Evolutionary conservation across 169 alveolate genomes (phyloP).

Genomic region (Cryptosporidium ubiquitum): DNA sequence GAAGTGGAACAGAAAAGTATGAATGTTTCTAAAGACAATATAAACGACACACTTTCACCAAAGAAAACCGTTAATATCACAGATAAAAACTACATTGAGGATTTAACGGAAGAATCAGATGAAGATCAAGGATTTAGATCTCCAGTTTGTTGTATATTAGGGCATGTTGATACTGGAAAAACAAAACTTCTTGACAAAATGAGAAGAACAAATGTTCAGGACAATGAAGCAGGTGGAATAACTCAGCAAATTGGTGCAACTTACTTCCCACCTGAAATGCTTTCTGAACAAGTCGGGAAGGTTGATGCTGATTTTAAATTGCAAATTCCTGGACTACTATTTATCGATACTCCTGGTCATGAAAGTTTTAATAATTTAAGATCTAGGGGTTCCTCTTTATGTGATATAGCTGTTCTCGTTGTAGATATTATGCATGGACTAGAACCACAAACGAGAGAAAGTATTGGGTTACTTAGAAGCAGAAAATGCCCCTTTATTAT

Average conservation of each 20-base stretch:
- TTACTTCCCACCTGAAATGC: constrained; percentile 96
- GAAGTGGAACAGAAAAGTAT: background rate
- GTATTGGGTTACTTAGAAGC: constrained; percentile 90
- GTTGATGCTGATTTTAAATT: constrained; percentile 79
- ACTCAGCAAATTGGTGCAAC: constrained; percentile 99
- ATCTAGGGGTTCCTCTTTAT: constrained; percentile 98
- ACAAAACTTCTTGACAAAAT: constrained; percentile 98
- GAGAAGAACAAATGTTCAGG: constrained; percentile 97
- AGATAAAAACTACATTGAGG: constrained; percentile 3
- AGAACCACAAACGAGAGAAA: constrained; percentile 97
- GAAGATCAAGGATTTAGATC: constrained; percentile 88
- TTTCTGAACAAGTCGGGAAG: constrained; percentile 88
- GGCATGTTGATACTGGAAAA: constrained; percentile 99
- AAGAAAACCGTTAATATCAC: constrained; percentile 1
- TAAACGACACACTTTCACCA: constrained; percentile 67
- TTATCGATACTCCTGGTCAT: constrained; percentile 99
- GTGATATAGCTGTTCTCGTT: constrained; percentile 98
- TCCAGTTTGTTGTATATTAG: constrained; percentile 97
- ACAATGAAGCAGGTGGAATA: constrained; percentile 99
- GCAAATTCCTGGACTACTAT: constrained; percentile 95
- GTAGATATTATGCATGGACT: constrained; percentile 99
- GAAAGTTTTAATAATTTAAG: constrained; percentile 91
- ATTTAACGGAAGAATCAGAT: constrained; percentile 30
- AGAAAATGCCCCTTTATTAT: constrained; percentile 96
- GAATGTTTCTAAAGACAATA: background rate